Percentiles rank a stretch among this genome's conserved stretches.
These are phyloP conservation scores for Haplosporangium sp. DNA, from an alignment of 371 early-diverging fungal genomes.

Conservation along the genomic window DNA sequence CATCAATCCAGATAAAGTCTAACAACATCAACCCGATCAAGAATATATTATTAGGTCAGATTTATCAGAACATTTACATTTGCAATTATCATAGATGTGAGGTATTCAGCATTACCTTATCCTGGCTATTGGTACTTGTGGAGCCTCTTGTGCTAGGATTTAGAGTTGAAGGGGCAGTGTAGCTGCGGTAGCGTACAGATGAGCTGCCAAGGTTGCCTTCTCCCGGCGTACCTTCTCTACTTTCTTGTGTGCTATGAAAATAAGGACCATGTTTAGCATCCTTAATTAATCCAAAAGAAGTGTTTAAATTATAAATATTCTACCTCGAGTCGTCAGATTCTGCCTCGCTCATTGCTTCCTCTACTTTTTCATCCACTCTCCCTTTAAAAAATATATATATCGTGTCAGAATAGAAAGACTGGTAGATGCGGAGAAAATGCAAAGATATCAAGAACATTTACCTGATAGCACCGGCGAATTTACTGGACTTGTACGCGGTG, in stretches of 20 bases:
- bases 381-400: not conserved
- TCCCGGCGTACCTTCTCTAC: constrained; percentile 24
- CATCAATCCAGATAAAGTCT: not conserved
- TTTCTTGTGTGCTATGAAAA: constrained; percentile 10
- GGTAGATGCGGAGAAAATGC: constrained; percentile 3
- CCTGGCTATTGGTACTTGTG: not conserved
- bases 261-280: not conserved
- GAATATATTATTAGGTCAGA: not conserved
- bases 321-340: not conserved
- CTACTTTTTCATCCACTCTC: not conserved
- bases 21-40: not conserved
- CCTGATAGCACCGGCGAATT: constrained; percentile 7
- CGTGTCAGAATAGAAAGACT: not conserved
- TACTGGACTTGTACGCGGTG: constrained; percentile 10
- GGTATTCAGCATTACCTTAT: too few species aligned
- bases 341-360: not conserved
- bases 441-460: constrained; percentile 5
- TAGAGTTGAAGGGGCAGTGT: not conserved
- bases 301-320: not conserved
- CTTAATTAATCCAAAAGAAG: not conserved
- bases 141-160: not conserved
- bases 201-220: constrained; percentile 31
- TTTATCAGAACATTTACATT: too few species aligned
- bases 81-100: too few species aligned
- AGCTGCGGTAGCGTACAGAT: constrained; percentile 17